Base-by-base conservation (phyloP, 345 rosid species). In the Eucalyptus microcorys region DNA sequence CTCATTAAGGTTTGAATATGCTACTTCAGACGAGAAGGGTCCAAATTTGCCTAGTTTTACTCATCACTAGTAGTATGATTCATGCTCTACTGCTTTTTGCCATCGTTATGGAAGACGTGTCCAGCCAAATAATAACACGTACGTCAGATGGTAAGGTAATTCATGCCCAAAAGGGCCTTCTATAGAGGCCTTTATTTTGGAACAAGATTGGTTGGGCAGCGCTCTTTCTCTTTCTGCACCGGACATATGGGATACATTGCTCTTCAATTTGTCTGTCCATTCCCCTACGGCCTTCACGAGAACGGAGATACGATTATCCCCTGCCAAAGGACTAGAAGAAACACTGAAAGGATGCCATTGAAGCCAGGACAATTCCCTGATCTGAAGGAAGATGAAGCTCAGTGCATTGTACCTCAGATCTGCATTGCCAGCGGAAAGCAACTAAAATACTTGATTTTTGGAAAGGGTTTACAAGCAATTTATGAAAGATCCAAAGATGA, bases 301-400 rank as follows among this genome's bases (percentile, higher is more conserved):
- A 91, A 96, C 89, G 17, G 98, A 89, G 15, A 96, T 86, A 90
- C 93, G 97, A 86, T 94, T 89, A 52, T 94, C 91, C 32, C 99
- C 97, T 80, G 95, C 98, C 76, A 94, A 90, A 89, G 98, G 98
- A 89, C 99, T 96, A 27, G 99, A 96, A 61, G 99, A 96, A 86
- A 97, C 98, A 89, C 99, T 96, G 90, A 97, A 97, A 87, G 98
- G 99, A 93, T 97, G 99, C 99, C 99, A 97, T 79, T 96, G 99
- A 91, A 95, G 91, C 98, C 98, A 96, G 34, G 99, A 97, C 50
- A 97, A 53, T 88, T 95, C 97, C 89, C 95, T 93, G 66, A 96
- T 92, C 95, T 96, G 99, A 89, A 97, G 94, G 93, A 97, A 97
- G 83, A 97, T 87, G 80, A 97, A 96, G 88, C 99, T 96, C 85